Evolutionary conservation across 2,329 filamentous ascomycete species (phyloP).

Genomic region (Monosporascus sp.): DNA sequence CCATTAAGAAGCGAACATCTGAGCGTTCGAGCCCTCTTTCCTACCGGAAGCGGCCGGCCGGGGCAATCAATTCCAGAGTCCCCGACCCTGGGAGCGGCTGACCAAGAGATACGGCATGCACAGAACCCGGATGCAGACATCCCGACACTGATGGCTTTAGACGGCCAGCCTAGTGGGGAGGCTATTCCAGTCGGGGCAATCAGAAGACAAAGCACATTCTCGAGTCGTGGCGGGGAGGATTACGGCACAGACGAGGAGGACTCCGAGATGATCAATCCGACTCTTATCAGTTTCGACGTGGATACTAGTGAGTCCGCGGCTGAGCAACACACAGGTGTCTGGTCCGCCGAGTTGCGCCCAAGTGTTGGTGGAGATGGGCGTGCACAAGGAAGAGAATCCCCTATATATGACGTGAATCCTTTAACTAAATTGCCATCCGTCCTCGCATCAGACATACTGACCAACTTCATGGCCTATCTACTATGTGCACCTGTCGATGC

Average conservation of each 20-base stretch:
- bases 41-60: conserved; percentile 6
- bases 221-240: conserved; percentile 39
- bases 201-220: conserved; percentile 42
- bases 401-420: conserved; percentile 40
- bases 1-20: conserved; percentile 13
- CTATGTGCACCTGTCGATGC: conserved; percentile 43
- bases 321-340: conserved; percentile 46
- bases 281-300: conserved; percentile 57
- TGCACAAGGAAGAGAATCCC: conserved; percentile 26
- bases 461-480: conserved; percentile 37
- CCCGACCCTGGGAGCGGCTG: conserved; percentile 25
- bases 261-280: conserved; percentile 48
- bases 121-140: conserved; percentile 14
- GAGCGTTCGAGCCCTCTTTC: conserved; percentile 3
- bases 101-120: conserved; percentile 24
- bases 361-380: conserved; percentile 32
- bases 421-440: conserved; percentile 45
- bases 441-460: conserved; percentile 43
- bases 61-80: conserved; percentile 23
- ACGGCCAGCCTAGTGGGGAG: conserved; percentile 24
- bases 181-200: conserved; percentile 27
- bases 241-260: conserved; percentile 54
- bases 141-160: conserved; percentile 21
- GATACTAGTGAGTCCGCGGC: conserved; percentile 48
- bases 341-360: conserved; percentile 55